phyloP scores from a whole-genome alignment of 257 asterid species.

The Forsythia suspensa region DNA sequence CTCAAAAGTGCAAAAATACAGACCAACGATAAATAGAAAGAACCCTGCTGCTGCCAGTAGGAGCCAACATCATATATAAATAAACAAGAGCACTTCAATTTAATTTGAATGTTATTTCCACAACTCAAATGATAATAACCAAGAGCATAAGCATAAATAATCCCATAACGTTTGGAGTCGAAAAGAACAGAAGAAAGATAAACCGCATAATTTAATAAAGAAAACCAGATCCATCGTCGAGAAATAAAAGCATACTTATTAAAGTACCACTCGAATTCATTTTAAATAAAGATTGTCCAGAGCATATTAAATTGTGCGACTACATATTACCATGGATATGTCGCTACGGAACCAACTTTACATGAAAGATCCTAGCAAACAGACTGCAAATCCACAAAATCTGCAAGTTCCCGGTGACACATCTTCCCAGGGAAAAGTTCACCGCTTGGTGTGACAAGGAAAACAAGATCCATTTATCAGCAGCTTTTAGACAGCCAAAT shows the following conservation, averaged over 20 bases:
- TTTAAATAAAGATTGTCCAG: constrained; percentile 12
- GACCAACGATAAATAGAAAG: no score
- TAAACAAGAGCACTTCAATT: no score
- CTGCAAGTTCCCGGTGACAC: constrained; percentile 28
- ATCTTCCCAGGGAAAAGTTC: constrained; percentile 25
- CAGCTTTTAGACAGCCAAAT: constrained; percentile 10
- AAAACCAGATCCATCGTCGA: no score
- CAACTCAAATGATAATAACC: no score
- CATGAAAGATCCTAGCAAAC: constrained; percentile 25
- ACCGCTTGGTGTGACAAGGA: constrained; percentile 20
- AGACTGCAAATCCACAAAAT: constrained; percentile 33
- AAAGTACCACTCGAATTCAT: neutral
- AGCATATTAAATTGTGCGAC: constrained; percentile 33
- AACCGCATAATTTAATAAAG: neutral
- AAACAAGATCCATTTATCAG: constrained; percentile 16
- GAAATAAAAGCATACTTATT: neutral
- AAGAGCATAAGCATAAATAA: no score
- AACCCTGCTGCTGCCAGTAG: no score
- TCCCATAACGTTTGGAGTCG: no score
- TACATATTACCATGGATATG: constrained; percentile 28
- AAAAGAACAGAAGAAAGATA: neutral
- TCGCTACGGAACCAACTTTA: constrained; percentile 19
- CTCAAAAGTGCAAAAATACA: no score
- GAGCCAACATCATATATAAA: no score
- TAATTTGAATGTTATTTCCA: no score